Conservation (phyloP, 345 rosid genomes). For the Bruguiera sexangula region DNA sequence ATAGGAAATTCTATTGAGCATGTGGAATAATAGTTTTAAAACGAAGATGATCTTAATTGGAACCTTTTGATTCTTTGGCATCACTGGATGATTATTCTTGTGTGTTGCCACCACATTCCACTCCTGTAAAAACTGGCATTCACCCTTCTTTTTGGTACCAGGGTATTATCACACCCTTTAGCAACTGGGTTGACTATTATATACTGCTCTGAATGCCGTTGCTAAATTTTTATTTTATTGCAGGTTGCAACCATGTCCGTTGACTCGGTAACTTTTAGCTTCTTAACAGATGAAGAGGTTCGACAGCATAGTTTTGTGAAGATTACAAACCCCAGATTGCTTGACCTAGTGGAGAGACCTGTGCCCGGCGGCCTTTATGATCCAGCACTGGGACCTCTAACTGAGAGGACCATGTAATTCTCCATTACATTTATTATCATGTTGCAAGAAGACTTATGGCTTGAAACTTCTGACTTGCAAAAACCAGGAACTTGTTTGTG, state of each 20-base stretch:
- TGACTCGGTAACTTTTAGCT: constrained; percentile 43
- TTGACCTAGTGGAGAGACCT: constrained; percentile 42
- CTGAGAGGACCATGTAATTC: constrained; percentile 38
- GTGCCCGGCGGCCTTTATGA: constrained; percentile 59
- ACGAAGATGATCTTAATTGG: too few relatives aligned
- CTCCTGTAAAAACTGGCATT: too few relatives aligned
- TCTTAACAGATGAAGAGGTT: constrained; percentile 55
- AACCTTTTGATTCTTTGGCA: too few relatives aligned
- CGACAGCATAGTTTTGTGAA: constrained; percentile 44
- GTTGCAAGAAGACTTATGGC: neutral
- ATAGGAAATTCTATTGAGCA: too few relatives aligned
- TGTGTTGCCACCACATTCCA: too few relatives aligned
- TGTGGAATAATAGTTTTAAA: too few relatives aligned
- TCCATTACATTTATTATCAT: neutral
- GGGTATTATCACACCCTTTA: too few relatives aligned
- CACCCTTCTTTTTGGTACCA: too few relatives aligned
- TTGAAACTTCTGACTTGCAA: neutral
- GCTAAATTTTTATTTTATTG: neutral
- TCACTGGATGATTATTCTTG: too few relatives aligned
- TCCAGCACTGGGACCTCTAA: constrained; percentile 45
- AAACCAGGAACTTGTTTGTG: neutral
- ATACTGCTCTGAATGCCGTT: too few relatives aligned
- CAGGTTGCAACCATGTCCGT: constrained; percentile 52
- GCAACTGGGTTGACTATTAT: too few relatives aligned
- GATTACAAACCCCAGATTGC: constrained; percentile 39